Evolutionary conservation across 2,329 filamentous ascomycete genomes (phyloP).

Genomic region (Rutstroemia sp.): DNA sequence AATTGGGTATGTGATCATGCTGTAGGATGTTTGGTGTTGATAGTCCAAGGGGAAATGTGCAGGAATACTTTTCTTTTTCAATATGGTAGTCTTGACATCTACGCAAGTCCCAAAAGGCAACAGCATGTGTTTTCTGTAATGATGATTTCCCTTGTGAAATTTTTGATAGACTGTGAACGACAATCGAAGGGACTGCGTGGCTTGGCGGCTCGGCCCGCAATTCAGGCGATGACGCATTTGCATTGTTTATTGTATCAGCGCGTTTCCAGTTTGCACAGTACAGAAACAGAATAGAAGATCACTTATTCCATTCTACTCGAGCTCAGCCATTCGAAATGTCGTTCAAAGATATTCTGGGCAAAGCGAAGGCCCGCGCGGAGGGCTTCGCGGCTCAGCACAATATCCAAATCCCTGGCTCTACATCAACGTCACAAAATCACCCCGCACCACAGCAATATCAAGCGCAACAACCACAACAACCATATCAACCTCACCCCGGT

Average conservation of each 20-base stretch:
- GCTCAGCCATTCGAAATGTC: conserved; percentile 10
- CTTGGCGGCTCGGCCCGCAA: not conserved
- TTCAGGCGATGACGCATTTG: not conserved
- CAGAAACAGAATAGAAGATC: not conserved
- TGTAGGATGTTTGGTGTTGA: no score
- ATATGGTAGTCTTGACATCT: no score
- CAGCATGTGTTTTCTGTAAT: no score
- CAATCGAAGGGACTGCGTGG: not conserved
- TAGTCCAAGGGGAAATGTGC: no score
- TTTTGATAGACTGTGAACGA: no score
- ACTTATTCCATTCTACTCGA: not conserved
- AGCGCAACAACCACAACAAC: not conserved
- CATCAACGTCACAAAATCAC: conserved; percentile 3
- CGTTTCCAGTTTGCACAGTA: not conserved
- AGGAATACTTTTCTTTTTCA: no score
- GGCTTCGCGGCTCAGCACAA: conserved; percentile 16
- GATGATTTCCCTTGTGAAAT: no score
- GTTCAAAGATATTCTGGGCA: conserved; percentile 18
- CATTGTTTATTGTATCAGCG: not conserved
- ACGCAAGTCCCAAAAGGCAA: no score
- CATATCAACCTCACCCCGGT: not conserved
- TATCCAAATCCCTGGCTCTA: conserved; percentile 5
- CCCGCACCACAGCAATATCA: conserved; percentile 3
- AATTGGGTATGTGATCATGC: conserved; percentile 18
- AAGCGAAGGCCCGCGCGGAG: conserved; percentile 21